Evolutionary conservation across 768 basidiomycete species (phyloP).

Genomic region (Agaricus sinodeliciosus): DNA sequence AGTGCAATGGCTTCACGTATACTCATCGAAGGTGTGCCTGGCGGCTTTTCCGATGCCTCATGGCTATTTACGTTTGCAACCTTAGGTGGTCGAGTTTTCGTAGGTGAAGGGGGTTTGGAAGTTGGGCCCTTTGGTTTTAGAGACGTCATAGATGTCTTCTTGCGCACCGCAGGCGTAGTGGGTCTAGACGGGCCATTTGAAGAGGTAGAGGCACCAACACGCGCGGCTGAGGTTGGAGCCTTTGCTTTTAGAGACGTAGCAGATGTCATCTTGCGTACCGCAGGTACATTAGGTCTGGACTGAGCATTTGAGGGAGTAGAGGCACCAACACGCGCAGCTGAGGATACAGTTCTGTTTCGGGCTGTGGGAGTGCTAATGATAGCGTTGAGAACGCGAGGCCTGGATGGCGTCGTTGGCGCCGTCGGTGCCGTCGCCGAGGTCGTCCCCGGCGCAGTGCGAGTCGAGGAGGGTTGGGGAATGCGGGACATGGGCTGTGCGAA

Average conservation of each 20-base stretch:
- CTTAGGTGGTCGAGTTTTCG: constrained; percentile 16
- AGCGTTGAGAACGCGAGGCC: constrained; percentile 9
- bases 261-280: constrained; percentile 7
- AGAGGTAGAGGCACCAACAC: constrained; percentile 13
- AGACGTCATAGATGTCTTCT: background rate
- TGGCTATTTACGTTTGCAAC: constrained; percentile 11
- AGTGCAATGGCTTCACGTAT: constrained; percentile 77
- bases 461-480: constrained; percentile 12
- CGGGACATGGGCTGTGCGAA: constrained; percentile 13
- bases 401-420: constrained; percentile 14
- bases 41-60: background rate
- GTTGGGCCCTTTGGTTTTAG: constrained; percentile 10
- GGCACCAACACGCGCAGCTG: constrained; percentile 7
- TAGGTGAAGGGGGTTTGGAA: constrained; percentile 1
- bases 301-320: constrained; percentile 20
- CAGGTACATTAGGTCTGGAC: constrained; percentile 16
- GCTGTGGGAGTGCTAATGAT: constrained; percentile 5
- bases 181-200: constrained; percentile 23
- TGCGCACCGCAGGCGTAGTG: constrained; percentile 5
- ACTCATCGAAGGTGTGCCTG: constrained; percentile 30
- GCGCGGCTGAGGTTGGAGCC: constrained; percentile 10
- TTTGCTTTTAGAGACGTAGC: constrained; percentile 10
- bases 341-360: constrained; percentile 16
- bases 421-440: constrained; percentile 9
- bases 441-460: constrained; percentile 11